phyloP scores from a whole-genome alignment of 2,329 filamentous ascomycete species.

The Hypoxylon rubiginosum region DNA sequence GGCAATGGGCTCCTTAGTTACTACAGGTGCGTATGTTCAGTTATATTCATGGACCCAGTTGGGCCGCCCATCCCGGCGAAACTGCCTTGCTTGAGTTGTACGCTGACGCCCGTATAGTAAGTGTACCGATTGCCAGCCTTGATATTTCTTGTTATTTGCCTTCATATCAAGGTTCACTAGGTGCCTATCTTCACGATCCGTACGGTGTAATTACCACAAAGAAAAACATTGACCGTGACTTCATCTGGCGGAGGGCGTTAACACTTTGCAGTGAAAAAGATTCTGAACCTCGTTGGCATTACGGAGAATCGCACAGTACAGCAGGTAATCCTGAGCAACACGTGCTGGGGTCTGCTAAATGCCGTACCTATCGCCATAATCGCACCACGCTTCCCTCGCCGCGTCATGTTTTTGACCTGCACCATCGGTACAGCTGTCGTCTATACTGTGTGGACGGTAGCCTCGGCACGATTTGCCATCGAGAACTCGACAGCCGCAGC shows the following conservation, averaged over 20 bases:
- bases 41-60: too few relatives aligned
- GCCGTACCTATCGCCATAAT: constrained; percentile 53
- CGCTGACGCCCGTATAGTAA: constrained; percentile 25
- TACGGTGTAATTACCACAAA: not conserved
- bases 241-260: constrained; percentile 7
- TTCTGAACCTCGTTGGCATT: constrained; percentile 57
- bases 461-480: constrained; percentile 55
- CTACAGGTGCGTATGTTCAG: constrained; percentile 47
- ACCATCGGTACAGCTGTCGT: constrained; percentile 55
- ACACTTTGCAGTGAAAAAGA: constrained; percentile 52
- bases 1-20: constrained; percentile 57
- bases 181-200: not conserved
- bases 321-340: constrained; percentile 56
- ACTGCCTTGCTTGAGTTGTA: not conserved
- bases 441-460: constrained; percentile 57
- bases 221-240: not conserved
- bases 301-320: constrained; percentile 54
- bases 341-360: constrained; percentile 48
- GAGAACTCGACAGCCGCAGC: constrained; percentile 51
- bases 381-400: constrained; percentile 52
- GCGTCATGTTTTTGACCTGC: constrained; percentile 55
- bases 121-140: not conserved
- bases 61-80: not conserved
- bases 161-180: not conserved
- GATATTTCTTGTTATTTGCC: not conserved